Evolutionary conservation across 495 filamentous ascomycete genomes (phyloP).

Genomic region (Trichoderma parareesei): DNA sequence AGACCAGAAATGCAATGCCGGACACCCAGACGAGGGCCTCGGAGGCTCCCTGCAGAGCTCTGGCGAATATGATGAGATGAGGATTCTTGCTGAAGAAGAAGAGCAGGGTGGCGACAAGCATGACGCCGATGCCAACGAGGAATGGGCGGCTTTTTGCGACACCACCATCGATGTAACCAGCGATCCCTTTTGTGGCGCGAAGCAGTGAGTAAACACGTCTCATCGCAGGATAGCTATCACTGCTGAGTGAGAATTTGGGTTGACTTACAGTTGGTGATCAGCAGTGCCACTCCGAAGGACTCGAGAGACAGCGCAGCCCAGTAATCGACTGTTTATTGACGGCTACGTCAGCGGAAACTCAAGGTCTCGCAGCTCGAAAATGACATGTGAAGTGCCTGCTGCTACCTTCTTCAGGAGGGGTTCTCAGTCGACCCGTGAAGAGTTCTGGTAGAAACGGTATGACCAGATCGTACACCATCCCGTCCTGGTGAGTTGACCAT

Average conservation of each 20-base stretch:
- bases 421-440: background rate
- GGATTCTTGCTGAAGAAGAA: background rate
- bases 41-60: background rate
- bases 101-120: constrained; percentile 1
- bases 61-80: constrained; percentile 3
- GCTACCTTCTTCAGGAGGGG: background rate
- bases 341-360: background rate
- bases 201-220: background rate
- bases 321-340: background rate
- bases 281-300: background rate
- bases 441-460: constrained; percentile 7
- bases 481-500: background rate
- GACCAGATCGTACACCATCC: background rate
- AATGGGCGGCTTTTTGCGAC: constrained; percentile 3
- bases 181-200: background rate
- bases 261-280: constrained; percentile 1
- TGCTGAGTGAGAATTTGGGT: background rate
- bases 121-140: background rate
- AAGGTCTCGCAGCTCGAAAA: background rate
- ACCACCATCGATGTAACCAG: background rate
- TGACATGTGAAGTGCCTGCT: background rate
- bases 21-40: constrained; percentile 5
- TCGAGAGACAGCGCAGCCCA: constrained; percentile 2
- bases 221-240: background rate
- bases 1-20: constrained; percentile 2